Base-by-base conservation (phyloP, 805 yeast species). In the Torulaspora delbrueckii region DNA sequence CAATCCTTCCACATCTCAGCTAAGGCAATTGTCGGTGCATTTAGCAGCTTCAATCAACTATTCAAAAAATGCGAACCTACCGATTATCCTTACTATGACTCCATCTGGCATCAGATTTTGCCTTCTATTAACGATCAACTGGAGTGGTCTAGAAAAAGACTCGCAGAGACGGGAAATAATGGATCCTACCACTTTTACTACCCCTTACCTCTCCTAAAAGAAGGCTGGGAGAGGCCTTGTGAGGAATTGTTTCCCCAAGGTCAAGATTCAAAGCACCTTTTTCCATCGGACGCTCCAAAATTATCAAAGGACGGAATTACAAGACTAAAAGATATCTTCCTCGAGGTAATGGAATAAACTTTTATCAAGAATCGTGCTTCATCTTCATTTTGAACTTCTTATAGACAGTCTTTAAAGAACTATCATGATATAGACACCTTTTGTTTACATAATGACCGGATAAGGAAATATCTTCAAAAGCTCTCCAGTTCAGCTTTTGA, bases 1-100 rank as follows among this genome's bases (percentile, higher is more conserved):
- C 56, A 50, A 34, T 54, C 58, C 23, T 54, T 54, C 28, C 50
- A 45, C 22, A 50, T 54, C 19, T 52, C 56, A 22, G 52, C 58
- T 1, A 47, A 46, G 31, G 53, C 53, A 10, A 40, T 54, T 24
- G 47, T 45, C 5, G 58, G 56, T 2, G 52, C 49, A n/a, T 54
- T 50, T 44, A 35, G 46, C 13, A 43, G 39, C 12, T 46, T 52
- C 31, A 54, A 54, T 36, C 28, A 41, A 31, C 35, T 48, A 23
- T 48, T 44, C 34, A 22, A 40, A 5, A 13, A 43, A 26, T 41
- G 41, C 23, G 33, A 41, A 10, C 55, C 55, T 1, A 14, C 26
- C 2, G 57, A 52, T 41, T 46, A 40, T 14, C 55, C 57, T 7
- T 45, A 48, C 42, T 50, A 47, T 40, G 52, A 54, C 34, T 50